Evolutionary conservation across 352 stramenopile genomes (phyloP).

Genomic region (Pythium aphanidermatum): DNA sequence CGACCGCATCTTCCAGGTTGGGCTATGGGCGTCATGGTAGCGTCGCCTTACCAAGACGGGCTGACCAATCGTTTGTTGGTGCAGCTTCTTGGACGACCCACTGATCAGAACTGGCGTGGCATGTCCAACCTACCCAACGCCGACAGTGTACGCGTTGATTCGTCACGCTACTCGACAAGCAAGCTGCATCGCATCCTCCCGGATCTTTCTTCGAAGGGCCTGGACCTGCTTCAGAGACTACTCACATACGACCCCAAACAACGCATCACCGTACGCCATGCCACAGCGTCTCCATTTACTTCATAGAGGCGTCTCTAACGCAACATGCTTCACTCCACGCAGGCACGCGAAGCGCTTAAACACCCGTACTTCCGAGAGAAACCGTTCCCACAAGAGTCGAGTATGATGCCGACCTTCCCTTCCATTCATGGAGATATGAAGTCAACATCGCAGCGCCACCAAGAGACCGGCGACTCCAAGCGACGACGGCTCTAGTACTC

Average conservation of each 20-base stretch:
- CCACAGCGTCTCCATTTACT: too few species aligned
- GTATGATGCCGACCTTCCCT: slow-evolving; percentile 64
- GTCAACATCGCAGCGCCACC: slow-evolving; percentile 1
- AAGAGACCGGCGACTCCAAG: background rate
- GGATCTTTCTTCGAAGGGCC: slow-evolving; percentile 32
- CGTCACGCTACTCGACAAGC: slow-evolving; percentile 30
- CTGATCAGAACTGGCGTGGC: slow-evolving; percentile 48
- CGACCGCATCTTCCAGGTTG: slow-evolving; percentile 59
- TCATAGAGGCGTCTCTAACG: too few species aligned
- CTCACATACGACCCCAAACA: slow-evolving; percentile 46
- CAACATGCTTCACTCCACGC: background rate
- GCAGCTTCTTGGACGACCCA: slow-evolving; percentile 54
- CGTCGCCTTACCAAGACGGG: too few species aligned
- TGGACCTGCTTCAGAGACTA: slow-evolving; percentile 41
- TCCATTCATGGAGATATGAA: slow-evolving; percentile 45
- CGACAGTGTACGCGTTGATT: slow-evolving; percentile 31
- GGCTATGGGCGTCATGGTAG: too few species aligned
- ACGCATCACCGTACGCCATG: slow-evolving; percentile 37
- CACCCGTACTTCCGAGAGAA: slow-evolving; percentile 66
- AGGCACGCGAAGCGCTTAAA: slow-evolving; percentile 40
- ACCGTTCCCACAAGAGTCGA: slow-evolving; percentile 46
- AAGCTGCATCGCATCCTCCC: slow-evolving; percentile 30
- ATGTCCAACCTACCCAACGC: slow-evolving; percentile 37
- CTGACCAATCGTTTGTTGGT: background rate
- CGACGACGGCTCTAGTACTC: background rate